phyloP scores from a whole-genome alignment of 805 yeast species.

The Hanseniaspora guilliermondii region DNA sequence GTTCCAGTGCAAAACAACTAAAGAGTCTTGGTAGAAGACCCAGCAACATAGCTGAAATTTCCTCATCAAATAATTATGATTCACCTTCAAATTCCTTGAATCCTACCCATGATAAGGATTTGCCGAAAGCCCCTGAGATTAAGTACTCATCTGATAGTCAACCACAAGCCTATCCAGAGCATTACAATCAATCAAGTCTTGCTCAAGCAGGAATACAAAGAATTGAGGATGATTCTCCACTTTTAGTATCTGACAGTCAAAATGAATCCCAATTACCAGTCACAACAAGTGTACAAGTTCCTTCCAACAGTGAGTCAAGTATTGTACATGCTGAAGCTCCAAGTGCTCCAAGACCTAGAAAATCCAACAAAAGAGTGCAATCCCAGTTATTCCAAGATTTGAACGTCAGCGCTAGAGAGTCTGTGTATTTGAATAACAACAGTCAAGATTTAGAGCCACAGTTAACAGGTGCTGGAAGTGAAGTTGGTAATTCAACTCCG shows the following conservation, averaged over 20 bases:
- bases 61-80: not conserved
- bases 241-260: not conserved
- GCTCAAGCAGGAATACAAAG: not conserved
- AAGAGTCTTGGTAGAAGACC: not conserved
- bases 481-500: not conserved
- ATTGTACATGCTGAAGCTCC: slow-evolving; percentile 16
- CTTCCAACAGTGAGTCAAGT: not conserved
- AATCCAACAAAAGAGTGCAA: slow-evolving; percentile 15
- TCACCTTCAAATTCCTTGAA: not conserved
- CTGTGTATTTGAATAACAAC: slow-evolving; percentile 21
- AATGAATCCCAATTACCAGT: not conserved
- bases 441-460: slow-evolving; percentile 33
- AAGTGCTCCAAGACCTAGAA: slow-evolving; percentile 21
- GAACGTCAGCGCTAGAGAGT: slow-evolving; percentile 9
- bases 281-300: not conserved
- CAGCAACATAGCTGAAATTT: slow-evolving; percentile 5
- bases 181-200: not conserved
- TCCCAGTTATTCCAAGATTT: slow-evolving; percentile 9
- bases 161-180: not conserved
- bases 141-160: not conserved
- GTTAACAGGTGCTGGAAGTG: slow-evolving; percentile 26
- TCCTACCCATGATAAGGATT: not conserved
- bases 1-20: not conserved
- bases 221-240: not conserved
- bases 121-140: slow-evolving; percentile 1